Evolutionary conservation across 2,329 filamentous ascomycete species (phyloP), one percentile per base, ranked within the genome.

Genomic region (Talaromyces rugulosus): DNA sequence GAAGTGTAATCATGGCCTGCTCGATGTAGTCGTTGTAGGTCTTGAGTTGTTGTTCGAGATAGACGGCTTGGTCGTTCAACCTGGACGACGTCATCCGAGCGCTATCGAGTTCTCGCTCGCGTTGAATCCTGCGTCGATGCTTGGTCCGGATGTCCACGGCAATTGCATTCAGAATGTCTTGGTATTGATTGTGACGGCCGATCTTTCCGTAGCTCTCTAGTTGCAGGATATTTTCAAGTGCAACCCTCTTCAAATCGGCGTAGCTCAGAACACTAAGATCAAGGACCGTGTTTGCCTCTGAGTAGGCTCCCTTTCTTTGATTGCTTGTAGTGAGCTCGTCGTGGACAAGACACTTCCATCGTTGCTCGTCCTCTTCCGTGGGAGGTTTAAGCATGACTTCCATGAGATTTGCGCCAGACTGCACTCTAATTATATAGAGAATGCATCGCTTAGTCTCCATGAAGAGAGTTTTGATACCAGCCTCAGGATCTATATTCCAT

Each of bases 11-110:
- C 91, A 99, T 97, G 56, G 95, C 94, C 76, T 96, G 93, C 79
- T 99, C 96, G 72, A 99, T 96, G 78, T 99, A 99, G 79, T 99
- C 92, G 74, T 99, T 96, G 79, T 99, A 99, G 66, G 89, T 95
- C 82, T 96, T 96, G 64, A 96, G 86, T 78, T 99, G 95, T 69
- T 92, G 90, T 73, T 99, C 95, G 9, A 99, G 85, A 77, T 96
- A 99, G 66, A 87, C 86, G 42, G 94, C 93, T 79, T 99, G 79
- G 60, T 81, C 81, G 36, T 80, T 78, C 47, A 82, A 73, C 50
- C 81, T 75, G 5, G 74, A 75, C 27, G 82, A 75, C 5, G 80
- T 82, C 63, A 81, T 71, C 44, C 77, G 76, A 40, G 80, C 78
- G 50, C 78, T 77, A 68, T 99, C 95, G 44, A 98, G 77, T 75